Base-by-base conservation (phyloP, 495 filamentous ascomycete genomes). In the Neurospora sp. region DNA sequence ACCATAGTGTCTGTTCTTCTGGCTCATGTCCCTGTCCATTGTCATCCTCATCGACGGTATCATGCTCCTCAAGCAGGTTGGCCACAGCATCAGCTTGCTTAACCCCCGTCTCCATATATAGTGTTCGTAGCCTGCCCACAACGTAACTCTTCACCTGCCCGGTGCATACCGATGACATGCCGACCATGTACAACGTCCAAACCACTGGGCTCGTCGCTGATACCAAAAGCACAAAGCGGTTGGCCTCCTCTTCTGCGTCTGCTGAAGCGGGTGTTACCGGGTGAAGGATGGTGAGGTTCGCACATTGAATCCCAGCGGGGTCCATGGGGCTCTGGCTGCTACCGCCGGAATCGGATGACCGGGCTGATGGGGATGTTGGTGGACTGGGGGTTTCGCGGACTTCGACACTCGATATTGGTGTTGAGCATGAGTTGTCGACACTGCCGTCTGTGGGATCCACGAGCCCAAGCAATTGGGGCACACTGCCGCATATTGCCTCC, bases 391-490 rank as follows among this genome's bases (percentile, higher is more conserved):
- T 78, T 10, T 75, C 72, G 66, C 40, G 71, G 14, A 81, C 79
- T 53, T 82, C 78, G 68, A 82, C 79, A 41, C 77, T 81, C 9
- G 78, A 73, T 69, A 81, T 81, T 6, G 79, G 75, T 7, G 80
- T 66, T 35, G 53, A 9, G 27, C 27, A 66, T 66, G 76, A 41
- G 27, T 35, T 69, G 68, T 75, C 76, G 44, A 77, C 74, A 75
- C 37, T 75, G 70, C 74, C 75, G 72, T 76, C 76, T 53, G 66
- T 59, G 12, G 78, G 70, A 72, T 79, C 79, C 44, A 83, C 73
- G 31, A 82, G 75, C 31, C 82, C 83, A 20, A 81, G 78, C 61
- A 83, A 76, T 69, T 86, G 84, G 7, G 87, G 86, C 1, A 88
- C 79, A 69, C 80, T 87, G 44, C 82, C 83, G 38, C 83, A 73